These are phyloP conservation scores for Pleodorina starrii DNA, from an alignment of 139 green algal genomes.

Conservation along the genomic window DNA sequence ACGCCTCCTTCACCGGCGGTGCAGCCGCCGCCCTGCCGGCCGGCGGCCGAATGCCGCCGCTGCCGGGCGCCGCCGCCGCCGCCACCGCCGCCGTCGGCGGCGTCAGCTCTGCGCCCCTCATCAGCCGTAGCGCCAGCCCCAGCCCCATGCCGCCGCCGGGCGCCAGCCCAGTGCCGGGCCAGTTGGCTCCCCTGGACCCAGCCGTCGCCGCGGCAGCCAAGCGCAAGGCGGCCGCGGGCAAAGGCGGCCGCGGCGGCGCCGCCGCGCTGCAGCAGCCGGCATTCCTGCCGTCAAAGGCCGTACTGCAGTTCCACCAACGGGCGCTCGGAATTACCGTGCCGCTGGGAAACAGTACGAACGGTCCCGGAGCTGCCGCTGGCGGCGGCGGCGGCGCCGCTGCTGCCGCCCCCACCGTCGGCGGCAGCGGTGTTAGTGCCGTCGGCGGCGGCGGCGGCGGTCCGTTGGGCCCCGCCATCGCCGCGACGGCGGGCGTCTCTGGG, in stretches of 20 bases:
- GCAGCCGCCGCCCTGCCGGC: neutral
- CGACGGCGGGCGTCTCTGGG: neutral
- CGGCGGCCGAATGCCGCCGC: neutral
- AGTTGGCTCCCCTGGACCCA: neutral
- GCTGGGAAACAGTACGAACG: neutral
- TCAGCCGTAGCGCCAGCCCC: neutral
- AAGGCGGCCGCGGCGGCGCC: no score
- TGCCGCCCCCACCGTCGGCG: no score
- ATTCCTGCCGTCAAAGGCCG: conserved; percentile 22
- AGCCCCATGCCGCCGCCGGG: neutral
- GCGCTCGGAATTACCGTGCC: conserved; percentile 30
- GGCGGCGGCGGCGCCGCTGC: neutral
- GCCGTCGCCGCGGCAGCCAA: conserved; percentile 2
- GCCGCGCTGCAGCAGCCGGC: neutral
- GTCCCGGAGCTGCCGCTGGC: neutral
- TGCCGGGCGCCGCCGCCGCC: neutral
- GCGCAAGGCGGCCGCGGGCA: neutral
- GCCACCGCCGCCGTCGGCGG: neutral
- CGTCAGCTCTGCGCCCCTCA: neutral
- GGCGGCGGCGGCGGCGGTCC: neutral
- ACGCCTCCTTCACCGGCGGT: neutral
- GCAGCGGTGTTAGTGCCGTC: neutral
- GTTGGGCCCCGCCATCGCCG: neutral
- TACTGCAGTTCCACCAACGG: conserved; percentile 21
- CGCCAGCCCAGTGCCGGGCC: neutral